phyloP scores from a whole-genome alignment of 2,329 filamentous ascomycete species.

The Lasiodiplodia theobromae region DNA sequence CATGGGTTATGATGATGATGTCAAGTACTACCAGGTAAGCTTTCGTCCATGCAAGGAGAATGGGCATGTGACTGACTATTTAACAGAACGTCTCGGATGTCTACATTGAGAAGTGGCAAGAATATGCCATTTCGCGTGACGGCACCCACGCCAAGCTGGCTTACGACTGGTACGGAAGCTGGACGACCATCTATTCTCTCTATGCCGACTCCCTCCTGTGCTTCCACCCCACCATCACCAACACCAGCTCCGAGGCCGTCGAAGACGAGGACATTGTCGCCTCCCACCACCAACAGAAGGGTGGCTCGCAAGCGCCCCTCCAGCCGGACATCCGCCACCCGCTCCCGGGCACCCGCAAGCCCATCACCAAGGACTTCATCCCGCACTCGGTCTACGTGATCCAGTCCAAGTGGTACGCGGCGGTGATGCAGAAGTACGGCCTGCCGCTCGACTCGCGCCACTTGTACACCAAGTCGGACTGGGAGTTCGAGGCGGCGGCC shows the following conservation, averaged over 20 bases:
- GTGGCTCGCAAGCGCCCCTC: conserved; percentile 12
- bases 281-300: conserved; percentile 31
- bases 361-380: conserved; percentile 65
- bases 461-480: conserved; percentile 87
- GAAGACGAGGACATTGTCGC: conserved; percentile 36
- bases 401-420: conserved; percentile 81
- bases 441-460: conserved; percentile 83
- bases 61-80: conserved; percentile 10
- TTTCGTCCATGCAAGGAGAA: background rate
- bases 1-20: conserved; percentile 65
- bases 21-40: conserved; percentile 62
- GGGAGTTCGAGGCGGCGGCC: conserved; percentile 88
- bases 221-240: conserved; percentile 69
- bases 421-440: conserved; percentile 81
- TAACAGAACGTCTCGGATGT: conserved; percentile 63
- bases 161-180: conserved; percentile 81
- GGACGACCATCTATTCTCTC: conserved; percentile 86
- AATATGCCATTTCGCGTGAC: conserved; percentile 72
- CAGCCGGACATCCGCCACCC: conserved; percentile 35
- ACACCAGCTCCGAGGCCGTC: conserved; percentile 34
- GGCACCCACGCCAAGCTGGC: conserved; percentile 77
- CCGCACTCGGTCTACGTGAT: conserved; percentile 77
- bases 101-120: conserved; percentile 77
- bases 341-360: conserved; percentile 37
- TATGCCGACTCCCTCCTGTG: conserved; percentile 82